Base-by-base conservation (phyloP, 1,284 basidiomycete species). In the Porodaedalea pini region DNA sequence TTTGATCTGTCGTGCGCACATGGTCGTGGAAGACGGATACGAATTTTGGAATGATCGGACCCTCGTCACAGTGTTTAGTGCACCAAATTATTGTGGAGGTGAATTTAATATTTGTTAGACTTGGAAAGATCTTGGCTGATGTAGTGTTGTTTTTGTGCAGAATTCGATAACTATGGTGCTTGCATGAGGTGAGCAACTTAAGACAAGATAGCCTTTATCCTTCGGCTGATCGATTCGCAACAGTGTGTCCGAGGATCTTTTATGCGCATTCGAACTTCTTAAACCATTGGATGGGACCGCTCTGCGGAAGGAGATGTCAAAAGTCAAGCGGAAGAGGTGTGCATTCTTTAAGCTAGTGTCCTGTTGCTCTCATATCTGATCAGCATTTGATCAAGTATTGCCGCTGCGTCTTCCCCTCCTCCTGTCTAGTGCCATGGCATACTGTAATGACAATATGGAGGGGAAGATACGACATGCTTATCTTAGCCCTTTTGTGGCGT, bases 41-140 rank as follows among this genome's bases (percentile, higher is more conserved):
- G 97, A 99, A 77, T 99, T 99, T 70, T 99, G 97, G 93, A 98
- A 99, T 68, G 97, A 99, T 67, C 82, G 97, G 62, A 98, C 96
- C 54, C 75, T 99, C 63, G 97, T 99, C 47, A 99, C 97, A 0
- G 94, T 99, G 50, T 99, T 99, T 73, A 96, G 93, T 65, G 97
- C 97, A 55, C 94, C 94, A 7, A 97, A 97, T 69, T 97, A 97
- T 68, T 97, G 94, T 69, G 94, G 92, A 74, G 96, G 95, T 95
- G 67, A 76, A 88, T 78, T 23, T 59, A 47, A 36, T 41, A 51
- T 31, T 25, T 61, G 45, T 31, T 56, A 52, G 51, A 60, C 62
- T 41, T 56, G 50, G 45, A 39, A 55, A 58, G 54, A 32, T 56
- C 43, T 45, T 54, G 59, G 48, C 39, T 34, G n/a, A 45, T 52